A percentile compares a stretch with the other conserved stretches of the same genome.
Conservation (phyloP, 106 monocot genomes). For the Dendrobium officinale region DNA sequence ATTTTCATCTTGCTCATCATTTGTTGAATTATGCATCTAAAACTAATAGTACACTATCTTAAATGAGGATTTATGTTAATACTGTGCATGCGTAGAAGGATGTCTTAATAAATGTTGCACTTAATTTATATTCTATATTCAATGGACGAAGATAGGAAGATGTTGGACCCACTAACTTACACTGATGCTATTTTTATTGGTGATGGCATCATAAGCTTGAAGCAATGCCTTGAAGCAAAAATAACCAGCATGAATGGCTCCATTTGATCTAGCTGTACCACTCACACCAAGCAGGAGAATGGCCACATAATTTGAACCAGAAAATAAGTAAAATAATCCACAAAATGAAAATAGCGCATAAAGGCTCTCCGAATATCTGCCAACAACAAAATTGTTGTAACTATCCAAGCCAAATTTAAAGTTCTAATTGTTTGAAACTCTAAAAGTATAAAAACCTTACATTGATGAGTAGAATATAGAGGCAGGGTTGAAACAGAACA, state of each 20-base stretch:
- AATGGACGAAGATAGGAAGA: background rate
- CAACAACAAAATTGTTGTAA: constrained; percentile 14
- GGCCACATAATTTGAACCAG: constrained; percentile 44
- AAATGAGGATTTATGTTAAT: background rate
- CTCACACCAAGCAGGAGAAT: constrained; percentile 52
- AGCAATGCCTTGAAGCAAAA: constrained; percentile 48
- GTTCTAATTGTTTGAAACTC: background rate
- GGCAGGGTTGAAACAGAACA: constrained; percentile 73
- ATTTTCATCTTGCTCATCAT: background rate
- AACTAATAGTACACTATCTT: background rate
- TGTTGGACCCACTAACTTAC: constrained; percentile 16
- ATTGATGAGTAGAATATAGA: constrained; percentile 77
- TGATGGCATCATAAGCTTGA: constrained; percentile 32
- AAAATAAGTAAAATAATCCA: constrained; percentile 56
- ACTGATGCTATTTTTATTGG: constrained; percentile 26
- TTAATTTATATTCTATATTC: background rate
- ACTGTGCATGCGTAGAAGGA: background rate
- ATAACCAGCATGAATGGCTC: constrained; percentile 76
- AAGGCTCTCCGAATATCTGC: constrained; percentile 72
- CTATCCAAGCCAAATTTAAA: background rate
- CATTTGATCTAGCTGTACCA: constrained; percentile 76
- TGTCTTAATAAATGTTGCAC: background rate
- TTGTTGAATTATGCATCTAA: background rate
- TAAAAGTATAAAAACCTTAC: constrained; percentile 20
- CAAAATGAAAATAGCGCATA: constrained; percentile 65